Evolutionary conservation across 495 filamentous ascomycete genomes (phyloP).

Genomic region (Cercophora newfieldiana): DNA sequence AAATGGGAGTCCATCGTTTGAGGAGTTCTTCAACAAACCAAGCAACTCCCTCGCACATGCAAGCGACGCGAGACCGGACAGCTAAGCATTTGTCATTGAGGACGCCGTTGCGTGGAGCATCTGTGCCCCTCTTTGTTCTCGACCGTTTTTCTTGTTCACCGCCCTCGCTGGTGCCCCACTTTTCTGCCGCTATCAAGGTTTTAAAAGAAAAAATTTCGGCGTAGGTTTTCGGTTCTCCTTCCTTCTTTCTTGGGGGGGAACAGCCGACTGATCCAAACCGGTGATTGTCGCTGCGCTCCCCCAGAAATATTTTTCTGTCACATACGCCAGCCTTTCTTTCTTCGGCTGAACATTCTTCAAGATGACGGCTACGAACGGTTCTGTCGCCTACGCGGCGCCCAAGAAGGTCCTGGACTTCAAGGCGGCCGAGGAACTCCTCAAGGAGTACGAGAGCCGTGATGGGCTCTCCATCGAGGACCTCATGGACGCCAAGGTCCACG

Average conservation of each 20-base stretch:
- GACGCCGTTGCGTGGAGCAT: background rate
- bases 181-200: slow-evolving; percentile 12
- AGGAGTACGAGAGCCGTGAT: slow-evolving; percentile 73
- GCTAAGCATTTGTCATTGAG: no score
- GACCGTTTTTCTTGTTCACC: slow-evolving; percentile 19
- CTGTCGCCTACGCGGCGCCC: slow-evolving; percentile 37
- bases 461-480: slow-evolving; percentile 81
- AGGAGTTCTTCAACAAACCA: no score
- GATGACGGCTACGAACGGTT: slow-evolving; percentile 72
- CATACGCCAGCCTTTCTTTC: slow-evolving; percentile 6
- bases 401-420: slow-evolving; percentile 47
- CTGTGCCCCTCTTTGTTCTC: background rate
- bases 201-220: slow-evolving; percentile 31
- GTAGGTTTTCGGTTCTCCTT: slow-evolving; percentile 26
- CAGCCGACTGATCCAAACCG: slow-evolving; percentile 31
- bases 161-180: slow-evolving; percentile 29
- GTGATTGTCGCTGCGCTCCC: slow-evolving; percentile 35
- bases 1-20: no score
- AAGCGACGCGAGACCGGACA: background rate
- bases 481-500: slow-evolving; percentile 81
- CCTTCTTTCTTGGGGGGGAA: slow-evolving; percentile 39
- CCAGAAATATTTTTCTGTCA: slow-evolving; percentile 19
- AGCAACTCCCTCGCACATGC: background rate
- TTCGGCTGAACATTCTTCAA: slow-evolving; percentile 15
- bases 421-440: slow-evolving; percentile 74